Conservation (phyloP, 768 basidiomycete genomes). For the Russula ochroleuca region DNA sequence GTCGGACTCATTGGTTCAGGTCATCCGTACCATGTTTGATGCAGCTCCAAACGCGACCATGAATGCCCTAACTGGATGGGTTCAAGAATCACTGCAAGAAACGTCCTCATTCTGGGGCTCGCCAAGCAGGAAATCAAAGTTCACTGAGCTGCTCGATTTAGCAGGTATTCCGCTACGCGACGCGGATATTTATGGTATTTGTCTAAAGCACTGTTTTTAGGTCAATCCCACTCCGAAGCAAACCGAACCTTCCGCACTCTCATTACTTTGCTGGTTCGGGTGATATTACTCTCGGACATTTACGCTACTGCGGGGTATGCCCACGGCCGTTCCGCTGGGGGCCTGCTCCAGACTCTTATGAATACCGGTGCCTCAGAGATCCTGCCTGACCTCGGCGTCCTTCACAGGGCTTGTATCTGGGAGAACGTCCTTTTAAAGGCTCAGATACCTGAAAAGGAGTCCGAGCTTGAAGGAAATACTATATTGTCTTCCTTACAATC, state of each 20-base stretch:
- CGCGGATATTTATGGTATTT: background rate
- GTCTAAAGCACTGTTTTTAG: constrained; percentile 32
- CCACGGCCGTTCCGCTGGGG: constrained; percentile 71
- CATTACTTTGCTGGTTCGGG: constrained; percentile 69
- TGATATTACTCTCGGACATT: constrained; percentile 81
- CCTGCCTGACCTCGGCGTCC: constrained; percentile 64
- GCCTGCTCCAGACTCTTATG: constrained; percentile 72
- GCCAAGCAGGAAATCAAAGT: constrained; percentile 51
- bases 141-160: constrained; percentile 60
- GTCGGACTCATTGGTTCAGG: constrained; percentile 83
- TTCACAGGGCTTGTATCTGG: constrained; percentile 82
- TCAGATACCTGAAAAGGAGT: constrained; percentile 39
- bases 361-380: constrained; percentile 57
- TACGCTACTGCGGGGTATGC: constrained; percentile 79
- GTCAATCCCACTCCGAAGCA: constrained; percentile 44
- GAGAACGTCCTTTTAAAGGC: constrained; percentile 78
- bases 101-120: constrained; percentile 69
- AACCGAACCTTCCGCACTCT: constrained; percentile 69
- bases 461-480: constrained; percentile 41
- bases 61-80: constrained; percentile 61
- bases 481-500: constrained; percentile 46
- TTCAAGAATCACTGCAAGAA: constrained; percentile 62
- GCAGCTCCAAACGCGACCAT: constrained; percentile 76
- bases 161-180: constrained; percentile 21
- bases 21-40: constrained; percentile 86